Evolutionary conservation across 176 grass and related monocot genomes (phyloP).

Genomic region (Aegilops longissima): DNA sequence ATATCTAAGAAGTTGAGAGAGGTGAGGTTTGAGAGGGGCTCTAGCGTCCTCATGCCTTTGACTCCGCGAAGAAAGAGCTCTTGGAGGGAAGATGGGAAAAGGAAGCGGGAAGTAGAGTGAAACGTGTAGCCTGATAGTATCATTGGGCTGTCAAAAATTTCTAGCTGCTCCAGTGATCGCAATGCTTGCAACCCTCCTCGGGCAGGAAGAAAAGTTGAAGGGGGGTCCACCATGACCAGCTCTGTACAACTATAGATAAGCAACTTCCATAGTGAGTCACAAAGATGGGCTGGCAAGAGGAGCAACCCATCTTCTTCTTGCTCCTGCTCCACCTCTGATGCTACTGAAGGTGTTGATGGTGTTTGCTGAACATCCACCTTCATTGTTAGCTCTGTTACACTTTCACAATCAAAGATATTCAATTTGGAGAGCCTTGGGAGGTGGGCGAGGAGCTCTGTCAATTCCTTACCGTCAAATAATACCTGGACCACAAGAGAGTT

Average conservation of each 20-base stretch:
- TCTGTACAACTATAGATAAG: rapidly evolving
- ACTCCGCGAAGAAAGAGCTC: rapidly evolving
- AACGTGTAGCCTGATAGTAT: background rate
- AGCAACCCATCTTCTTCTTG: no score
- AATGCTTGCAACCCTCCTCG: background rate
- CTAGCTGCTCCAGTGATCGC: background rate
- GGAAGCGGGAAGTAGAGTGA: no score
- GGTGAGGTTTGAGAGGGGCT: no score
- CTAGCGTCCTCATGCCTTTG: background rate
- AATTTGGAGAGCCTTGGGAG: background rate
- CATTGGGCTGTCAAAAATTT: background rate
- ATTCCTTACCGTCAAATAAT: background rate
- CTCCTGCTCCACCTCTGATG: no score
- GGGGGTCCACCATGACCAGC: background rate
- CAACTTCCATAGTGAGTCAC: background rate
- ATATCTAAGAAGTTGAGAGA: background rate
- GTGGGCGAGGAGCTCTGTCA: background rate
- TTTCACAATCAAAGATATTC: background rate
- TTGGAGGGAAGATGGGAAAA: background rate
- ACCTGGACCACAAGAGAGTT: background rate
- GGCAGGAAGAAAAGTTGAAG: no score
- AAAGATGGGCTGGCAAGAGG: background rate
- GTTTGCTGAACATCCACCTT: background rate
- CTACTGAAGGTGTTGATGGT: no score
- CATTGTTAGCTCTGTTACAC: background rate